Percentiles rank a stretch among this genome's conserved stretches.
These are phyloP conservation scores for Kazachstania psychrophila DNA, from an alignment of 805 yeast species.

Conservation along the genomic window DNA sequence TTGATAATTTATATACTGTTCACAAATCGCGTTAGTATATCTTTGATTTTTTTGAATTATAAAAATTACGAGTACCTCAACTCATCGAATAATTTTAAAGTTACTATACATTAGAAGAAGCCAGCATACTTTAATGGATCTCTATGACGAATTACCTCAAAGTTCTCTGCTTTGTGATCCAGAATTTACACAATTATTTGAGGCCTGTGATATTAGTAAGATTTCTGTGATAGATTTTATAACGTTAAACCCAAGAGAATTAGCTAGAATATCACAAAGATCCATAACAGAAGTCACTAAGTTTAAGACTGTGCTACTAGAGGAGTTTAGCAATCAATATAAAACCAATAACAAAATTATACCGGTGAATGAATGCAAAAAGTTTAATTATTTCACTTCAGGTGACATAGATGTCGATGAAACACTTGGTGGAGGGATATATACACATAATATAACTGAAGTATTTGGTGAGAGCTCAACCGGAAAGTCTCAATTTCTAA, in stretches of 20 bases:
- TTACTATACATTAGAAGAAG: too few relatives aligned
- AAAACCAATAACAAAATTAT: slow-evolving; percentile 4
- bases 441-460: slow-evolving; percentile 53
- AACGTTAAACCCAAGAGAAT: slow-evolving; percentile 30
- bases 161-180: slow-evolving; percentile 30
- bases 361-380: not conserved
- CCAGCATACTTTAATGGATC: slow-evolving; percentile 36
- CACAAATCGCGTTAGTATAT: too few relatives aligned
- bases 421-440: slow-evolving; percentile 48
- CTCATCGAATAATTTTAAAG: too few relatives aligned
- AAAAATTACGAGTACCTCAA: too few relatives aligned
- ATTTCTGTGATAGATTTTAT: slow-evolving; percentile 36
- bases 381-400: slow-evolving; percentile 34
- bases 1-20: too few relatives aligned
- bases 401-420: slow-evolving; percentile 46
- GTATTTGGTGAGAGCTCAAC: slow-evolving; percentile 75
- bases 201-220: slow-evolving; percentile 22
- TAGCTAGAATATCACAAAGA: slow-evolving; percentile 29
- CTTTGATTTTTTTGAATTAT: too few relatives aligned
- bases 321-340: slow-evolving; percentile 13
- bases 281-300: slow-evolving; percentile 28
- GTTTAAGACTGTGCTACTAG: slow-evolving; percentile 16
- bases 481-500: slow-evolving; percentile 76
- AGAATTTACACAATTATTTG: slow-evolving; percentile 24
- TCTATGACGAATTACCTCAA: slow-evolving; percentile 34